These are phyloP conservation scores for Candida verbasci DNA, from an alignment of 805 yeast species.

Conservation along the genomic window DNA sequence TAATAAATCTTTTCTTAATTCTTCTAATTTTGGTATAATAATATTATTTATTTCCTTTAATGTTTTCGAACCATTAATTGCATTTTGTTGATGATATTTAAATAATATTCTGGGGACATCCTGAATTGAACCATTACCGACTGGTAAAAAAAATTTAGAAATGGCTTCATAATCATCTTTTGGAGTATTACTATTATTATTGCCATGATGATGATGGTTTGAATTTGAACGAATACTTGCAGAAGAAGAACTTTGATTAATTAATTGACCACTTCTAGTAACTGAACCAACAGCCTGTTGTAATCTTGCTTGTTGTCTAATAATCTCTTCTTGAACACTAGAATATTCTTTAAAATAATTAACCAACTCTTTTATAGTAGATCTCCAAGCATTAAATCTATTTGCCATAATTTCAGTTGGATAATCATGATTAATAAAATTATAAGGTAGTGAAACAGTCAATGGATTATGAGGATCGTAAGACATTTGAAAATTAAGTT, in stretches of 20 bases:
- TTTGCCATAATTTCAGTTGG: conserved; percentile 87
- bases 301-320: conserved; percentile 74
- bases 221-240: conserved; percentile 2
- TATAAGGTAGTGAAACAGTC: conserved; percentile 35
- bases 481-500: too few relatives aligned
- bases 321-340: conserved; percentile 81
- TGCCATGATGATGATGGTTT: conserved; percentile 4
- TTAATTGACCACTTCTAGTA: conserved; percentile 6
- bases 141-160: conserved; percentile 61
- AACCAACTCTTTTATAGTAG: conserved; percentile 67
- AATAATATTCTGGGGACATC: conserved; percentile 72
- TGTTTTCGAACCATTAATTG: conserved; percentile 34
- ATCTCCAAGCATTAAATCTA: conserved; percentile 84
- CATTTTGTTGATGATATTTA: conserved; percentile 43
- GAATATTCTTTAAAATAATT: conserved; percentile 76
- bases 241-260: neutral
- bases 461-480: conserved; percentile 28
- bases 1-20: conserved; percentile 63
- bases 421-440: conserved; percentile 30
- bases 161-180: conserved; percentile 30
- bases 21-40: conserved; percentile 52
- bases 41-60: conserved; percentile 46
- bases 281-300: conserved; percentile 62
- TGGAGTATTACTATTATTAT: conserved; percentile 6
- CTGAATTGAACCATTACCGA: conserved; percentile 69